These are phyloP conservation scores for Ceratocystis cacaofunesta DNA, from an alignment of 2,329 filamentous ascomycete species.

Conservation along the genomic window DNA sequence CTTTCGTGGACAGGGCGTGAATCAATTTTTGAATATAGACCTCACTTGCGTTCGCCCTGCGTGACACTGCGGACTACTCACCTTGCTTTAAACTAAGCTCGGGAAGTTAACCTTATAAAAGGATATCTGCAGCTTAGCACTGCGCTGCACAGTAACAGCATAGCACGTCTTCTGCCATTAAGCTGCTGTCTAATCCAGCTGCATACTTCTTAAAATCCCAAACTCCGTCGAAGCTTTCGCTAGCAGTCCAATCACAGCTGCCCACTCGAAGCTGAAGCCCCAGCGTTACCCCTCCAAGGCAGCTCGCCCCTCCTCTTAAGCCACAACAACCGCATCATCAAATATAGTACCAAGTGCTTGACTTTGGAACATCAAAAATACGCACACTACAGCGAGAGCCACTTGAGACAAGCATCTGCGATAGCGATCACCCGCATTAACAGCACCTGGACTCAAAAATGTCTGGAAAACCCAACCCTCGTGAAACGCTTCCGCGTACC, in stretches of 20 bases:
- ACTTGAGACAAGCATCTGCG: neutral
- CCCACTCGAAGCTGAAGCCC: neutral
- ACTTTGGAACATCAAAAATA: neutral
- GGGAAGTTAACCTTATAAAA: no score
- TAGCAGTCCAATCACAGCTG: neutral
- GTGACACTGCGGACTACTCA: no score
- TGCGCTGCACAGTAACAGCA: neutral
- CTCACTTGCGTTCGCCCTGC: no score
- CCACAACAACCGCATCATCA: neutral
- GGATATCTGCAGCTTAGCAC: no score
- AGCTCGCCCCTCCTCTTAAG: neutral
- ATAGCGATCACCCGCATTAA: neutral
- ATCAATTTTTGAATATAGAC: no score
- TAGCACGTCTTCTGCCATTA: neutral
- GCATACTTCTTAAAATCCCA: neutral
- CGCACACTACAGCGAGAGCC: no score
- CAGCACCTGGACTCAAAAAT: neutral
- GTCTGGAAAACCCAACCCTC: conserved; percentile 13
- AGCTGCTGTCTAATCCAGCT: neutral
- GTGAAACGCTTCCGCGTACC: conserved; percentile 12
- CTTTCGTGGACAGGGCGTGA: no score
- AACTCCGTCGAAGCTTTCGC: neutral
- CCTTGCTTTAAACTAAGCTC: no score
- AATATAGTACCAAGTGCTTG: neutral
- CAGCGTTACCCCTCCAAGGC: neutral